Conservation (phyloP, 371 early-diverging fungal species). For the Apophysomyces trapeziformis region DNA sequence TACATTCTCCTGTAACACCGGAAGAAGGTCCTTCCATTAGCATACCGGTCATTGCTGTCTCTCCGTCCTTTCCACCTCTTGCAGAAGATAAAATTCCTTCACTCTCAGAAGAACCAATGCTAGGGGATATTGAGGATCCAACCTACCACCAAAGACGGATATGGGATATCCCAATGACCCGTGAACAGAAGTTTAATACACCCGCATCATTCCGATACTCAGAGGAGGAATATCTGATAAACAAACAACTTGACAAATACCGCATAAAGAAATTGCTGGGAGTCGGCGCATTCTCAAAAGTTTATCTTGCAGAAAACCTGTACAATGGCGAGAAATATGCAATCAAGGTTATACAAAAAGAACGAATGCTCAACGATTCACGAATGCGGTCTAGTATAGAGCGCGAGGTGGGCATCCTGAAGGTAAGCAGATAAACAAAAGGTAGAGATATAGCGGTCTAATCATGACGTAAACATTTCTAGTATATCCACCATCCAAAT, state of each 20-base stretch:
- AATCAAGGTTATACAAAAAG: conserved; percentile 48
- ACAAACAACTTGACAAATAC: conserved; percentile 39
- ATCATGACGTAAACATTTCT: background rate
- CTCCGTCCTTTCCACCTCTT: conserved; percentile 28
- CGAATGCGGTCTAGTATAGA: conserved; percentile 51
- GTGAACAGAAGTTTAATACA: conserved; percentile 20
- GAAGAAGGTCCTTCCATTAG: conserved; percentile 20
- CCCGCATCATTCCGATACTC: conserved; percentile 20
- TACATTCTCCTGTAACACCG: conserved; percentile 22
- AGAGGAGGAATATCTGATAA: conserved; percentile 33
- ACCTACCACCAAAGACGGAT: conserved; percentile 5
- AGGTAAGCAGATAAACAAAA: conserved; percentile 27
- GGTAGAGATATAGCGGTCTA: background rate
- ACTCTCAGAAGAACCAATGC: conserved; percentile 35
- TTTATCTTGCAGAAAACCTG: conserved; percentile 39
- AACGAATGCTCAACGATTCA: conserved; percentile 38
- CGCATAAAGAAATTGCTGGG: conserved; percentile 40
- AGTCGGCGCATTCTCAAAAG: conserved; percentile 53
- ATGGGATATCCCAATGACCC: conserved; percentile 18
- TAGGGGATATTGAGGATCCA: conserved; percentile 37
- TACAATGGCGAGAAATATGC: conserved; percentile 31
- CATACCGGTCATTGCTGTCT: conserved; percentile 40
- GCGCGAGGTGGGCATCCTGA: conserved; percentile 50
- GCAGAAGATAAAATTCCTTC: conserved; percentile 39
- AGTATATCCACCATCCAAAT: conserved; percentile 69